Evolutionary conservation across 2,329 filamentous ascomycete species (phyloP).

Genomic region (Diaporthe vexans): DNA sequence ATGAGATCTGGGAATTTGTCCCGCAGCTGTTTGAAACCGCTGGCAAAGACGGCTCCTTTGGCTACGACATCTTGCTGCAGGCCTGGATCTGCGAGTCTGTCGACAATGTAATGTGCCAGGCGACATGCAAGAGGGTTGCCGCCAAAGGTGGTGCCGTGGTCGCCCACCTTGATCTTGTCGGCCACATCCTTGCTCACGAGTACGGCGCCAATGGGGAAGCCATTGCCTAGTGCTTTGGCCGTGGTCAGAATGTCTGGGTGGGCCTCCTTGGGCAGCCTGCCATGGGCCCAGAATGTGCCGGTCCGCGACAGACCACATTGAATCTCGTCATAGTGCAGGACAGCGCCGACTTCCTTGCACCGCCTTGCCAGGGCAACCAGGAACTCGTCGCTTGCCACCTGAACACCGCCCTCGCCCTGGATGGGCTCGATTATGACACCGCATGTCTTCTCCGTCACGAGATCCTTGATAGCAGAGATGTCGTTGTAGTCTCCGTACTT

Average conservation of each 20-base stretch:
- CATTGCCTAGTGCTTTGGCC: slow-evolving; percentile 96
- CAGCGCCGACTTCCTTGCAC: slow-evolving; percentile 88
- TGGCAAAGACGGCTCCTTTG: slow-evolving; percentile 70
- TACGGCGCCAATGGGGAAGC: slow-evolving; percentile 93
- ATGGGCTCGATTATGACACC: slow-evolving; percentile 98
- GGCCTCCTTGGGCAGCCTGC: slow-evolving; percentile 78
- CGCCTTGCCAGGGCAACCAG: slow-evolving; percentile 85
- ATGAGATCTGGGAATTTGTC: slow-evolving; percentile 76
- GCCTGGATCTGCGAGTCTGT: slow-evolving; percentile 77
- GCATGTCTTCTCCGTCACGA: slow-evolving; percentile 89
- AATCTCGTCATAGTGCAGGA: slow-evolving; percentile 96
- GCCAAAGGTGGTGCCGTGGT: slow-evolving; percentile 95
- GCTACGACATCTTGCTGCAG: slow-evolving; percentile 78
- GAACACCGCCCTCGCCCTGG: slow-evolving; percentile 95
- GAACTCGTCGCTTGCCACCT: slow-evolving; percentile 86
- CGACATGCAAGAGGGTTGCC: slow-evolving; percentile 90
- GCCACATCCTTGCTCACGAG: slow-evolving; percentile 73
- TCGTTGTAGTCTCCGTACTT: slow-evolving; percentile 90
- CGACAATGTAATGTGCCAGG: slow-evolving; percentile 88
- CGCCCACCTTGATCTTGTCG: slow-evolving; percentile 74
- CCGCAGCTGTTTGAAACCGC: slow-evolving; percentile 63
- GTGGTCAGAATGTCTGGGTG: slow-evolving; percentile 96
- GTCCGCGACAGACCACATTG: slow-evolving; percentile 94
- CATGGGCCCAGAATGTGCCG: slow-evolving; percentile 91
- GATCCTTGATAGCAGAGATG: slow-evolving; percentile 74